Conservation (phyloP, 306 rosid genomes). For the Acacia acuminata region DNA sequence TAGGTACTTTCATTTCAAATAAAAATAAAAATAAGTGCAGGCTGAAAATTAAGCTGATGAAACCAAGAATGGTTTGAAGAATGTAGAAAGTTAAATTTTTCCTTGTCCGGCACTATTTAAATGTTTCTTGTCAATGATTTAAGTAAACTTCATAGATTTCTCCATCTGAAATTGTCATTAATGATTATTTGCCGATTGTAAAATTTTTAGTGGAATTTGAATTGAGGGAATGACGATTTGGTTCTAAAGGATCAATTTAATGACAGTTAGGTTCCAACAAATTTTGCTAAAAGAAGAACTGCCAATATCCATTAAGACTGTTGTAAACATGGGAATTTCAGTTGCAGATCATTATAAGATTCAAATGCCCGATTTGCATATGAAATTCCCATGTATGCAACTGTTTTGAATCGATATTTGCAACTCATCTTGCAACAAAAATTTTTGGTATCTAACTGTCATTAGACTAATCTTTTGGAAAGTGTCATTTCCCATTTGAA, state of each 20-base stretch:
- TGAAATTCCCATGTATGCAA: not conserved
- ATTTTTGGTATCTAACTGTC: not conserved
- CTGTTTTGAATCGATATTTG: not conserved
- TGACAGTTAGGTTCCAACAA: not conserved
- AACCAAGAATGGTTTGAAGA: not conserved
- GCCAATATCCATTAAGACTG: not conserved
- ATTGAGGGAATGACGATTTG: not conserved
- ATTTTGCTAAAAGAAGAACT: not conserved
- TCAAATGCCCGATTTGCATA: not conserved
- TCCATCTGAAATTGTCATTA: not conserved
- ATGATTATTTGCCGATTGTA: not conserved
- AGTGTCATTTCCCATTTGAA: not conserved
- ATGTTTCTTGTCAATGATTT: not conserved
- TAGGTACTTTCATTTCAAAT: not conserved
- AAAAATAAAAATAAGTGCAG: not conserved
- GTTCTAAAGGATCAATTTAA: not conserved
- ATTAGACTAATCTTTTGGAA: not conserved
- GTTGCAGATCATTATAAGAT: not conserved
- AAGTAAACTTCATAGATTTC: not conserved
- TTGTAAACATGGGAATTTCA: not conserved
- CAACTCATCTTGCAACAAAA: not conserved
- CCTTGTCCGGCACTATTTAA: not conserved
- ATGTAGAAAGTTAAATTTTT: not conserved
- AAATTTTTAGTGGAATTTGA: not conserved
- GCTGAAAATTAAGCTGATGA: constrained; percentile 5